phyloP scores from a whole-genome alignment of 2,329 filamentous ascomycete species.

The Erysiphe neolycopersici region DNA sequence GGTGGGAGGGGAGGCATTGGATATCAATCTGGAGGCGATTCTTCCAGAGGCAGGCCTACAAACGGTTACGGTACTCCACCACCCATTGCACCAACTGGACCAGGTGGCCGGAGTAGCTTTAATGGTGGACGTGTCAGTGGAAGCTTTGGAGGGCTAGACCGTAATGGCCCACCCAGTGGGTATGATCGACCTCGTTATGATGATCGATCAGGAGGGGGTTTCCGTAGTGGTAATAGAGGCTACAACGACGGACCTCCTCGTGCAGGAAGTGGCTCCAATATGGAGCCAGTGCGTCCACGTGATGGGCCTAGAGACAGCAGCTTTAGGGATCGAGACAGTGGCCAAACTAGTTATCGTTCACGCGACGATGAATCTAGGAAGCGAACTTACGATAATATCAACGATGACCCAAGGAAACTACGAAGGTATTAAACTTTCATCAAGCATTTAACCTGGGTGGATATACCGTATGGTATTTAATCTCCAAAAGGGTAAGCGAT shows the following conservation, averaged over 20 bases:
- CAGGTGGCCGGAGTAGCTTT: conserved; percentile 22
- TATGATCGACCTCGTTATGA: conserved; percentile 32
- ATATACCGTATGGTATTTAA: no score
- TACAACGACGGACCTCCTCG: conserved; percentile 13
- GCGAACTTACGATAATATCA: conserved; percentile 29
- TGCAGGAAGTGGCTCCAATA: conserved; percentile 38
- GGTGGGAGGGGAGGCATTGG: conserved; percentile 10
- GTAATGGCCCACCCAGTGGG: conserved; percentile 19
- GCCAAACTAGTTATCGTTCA: conserved; percentile 17
- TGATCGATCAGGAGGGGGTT: conserved; percentile 23
- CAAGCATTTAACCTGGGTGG: no score
- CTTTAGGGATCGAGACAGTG: conserved; percentile 21
- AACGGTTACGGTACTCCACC: conserved; percentile 27
- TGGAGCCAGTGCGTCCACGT: conserved; percentile 51
- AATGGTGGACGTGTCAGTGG: conserved; percentile 12
- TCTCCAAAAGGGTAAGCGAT: no score
- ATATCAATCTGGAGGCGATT: conserved; percentile 5
- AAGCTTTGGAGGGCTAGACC: conserved; percentile 12
- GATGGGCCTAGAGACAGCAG: conserved; percentile 22
- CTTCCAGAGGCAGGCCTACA: conserved; percentile 6
- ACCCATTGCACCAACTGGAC: conserved; percentile 32
- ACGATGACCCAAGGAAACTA: conserved; percentile 42
- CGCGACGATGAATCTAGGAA: conserved; percentile 26
- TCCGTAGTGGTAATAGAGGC: conserved; percentile 17
- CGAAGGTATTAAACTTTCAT: conserved; percentile 28